Base-by-base conservation (phyloP, 164 flowering plant genomes). In the Stephania yunnanensis region DNA sequence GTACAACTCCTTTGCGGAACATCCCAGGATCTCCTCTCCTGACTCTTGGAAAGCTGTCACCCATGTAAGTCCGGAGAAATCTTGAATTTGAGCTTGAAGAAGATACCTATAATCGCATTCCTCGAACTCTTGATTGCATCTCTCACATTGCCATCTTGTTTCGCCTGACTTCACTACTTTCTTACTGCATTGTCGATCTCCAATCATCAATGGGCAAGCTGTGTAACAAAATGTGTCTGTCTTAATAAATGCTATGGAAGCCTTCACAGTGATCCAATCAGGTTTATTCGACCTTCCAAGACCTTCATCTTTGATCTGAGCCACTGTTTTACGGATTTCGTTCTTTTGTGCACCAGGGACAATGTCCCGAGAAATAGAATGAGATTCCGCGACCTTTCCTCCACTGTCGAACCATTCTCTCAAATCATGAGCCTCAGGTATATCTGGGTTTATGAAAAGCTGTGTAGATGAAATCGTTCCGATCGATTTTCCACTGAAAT, bases 21-120 rank as follows among this genome's bases (percentile, higher is more conserved):
- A 89, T 19, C 97, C 99, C 79, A 94, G 71, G 52, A 94, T 88
- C 83, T 94, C 97, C 76, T 90, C 95, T 13, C 97, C 98, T 1
- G 93, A 63, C 81, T 96, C 99, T 82, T 96, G 99, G 81, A 96
- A 96, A 73, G 97, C 94, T 6, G 99, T 93, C 71, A 90, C 97
- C 99, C 99, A 96, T 11, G 89, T 92, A 82, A 91, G 46, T 29
- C 97, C 98, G 1, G 94, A 85, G 72, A 92, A 93, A 82, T 96
- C 99, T 78, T 91, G 97, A 76, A 94, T 78, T 84, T 94, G 98
- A 75, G 86, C 90, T 82, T 92, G 97, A 70, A 92, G 94, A 78
- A 96, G 91, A 78, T 92, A 96, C 66, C 99, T 79, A 78, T 94
- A 96, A 77, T 92, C 97, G 80, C 99, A 96, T 76, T 89, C 94